Evolutionary conservation across 345 rosid species (phyloP), one percentile per base, ranked within the genome.

Genomic region (Moricandia arvensis): DNA sequence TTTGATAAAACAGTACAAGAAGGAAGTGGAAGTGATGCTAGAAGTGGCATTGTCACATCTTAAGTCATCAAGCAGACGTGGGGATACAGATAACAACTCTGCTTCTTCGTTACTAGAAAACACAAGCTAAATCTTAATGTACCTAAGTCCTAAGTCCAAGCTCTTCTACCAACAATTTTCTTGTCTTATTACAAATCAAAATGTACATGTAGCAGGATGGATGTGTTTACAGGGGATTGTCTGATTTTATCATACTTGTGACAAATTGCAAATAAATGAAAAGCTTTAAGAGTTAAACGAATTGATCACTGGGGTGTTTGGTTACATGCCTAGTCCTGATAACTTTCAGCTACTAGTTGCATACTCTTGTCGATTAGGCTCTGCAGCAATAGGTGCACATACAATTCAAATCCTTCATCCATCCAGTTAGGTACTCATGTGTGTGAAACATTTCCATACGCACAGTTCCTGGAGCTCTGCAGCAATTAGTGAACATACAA

Each of bases 1-100:
- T 81, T 62, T 67, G 18, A 29, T 33, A 17, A 17, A 68, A 21
- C 72, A 90, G 98, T 90, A 88, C 88, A 91, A 94, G 89, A 94
- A 49, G 15, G 55, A 49, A 49, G 24, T 49, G 53, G 98, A 83
- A 37, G 11, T 85, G 82, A 86, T 92, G 93, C 71, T 87, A 54
- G 90, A 86, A 62, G 82, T 79, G 15, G 90, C 92, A 9, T 77
- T 79, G 15, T 65, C 81, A 5, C 76, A 41, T 69, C 66, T 86
- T 59, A 81, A 82, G 81, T 73, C 89, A 54, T 31, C 71, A 54
- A 79, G 17, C 34, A 72, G 41, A 45, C 38, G 6, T 33, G 73
- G 73, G 1, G 67, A 65, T 34, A 7, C 13, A 53, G 64, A 68
- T 24, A 61, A 78, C 33, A 68, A 79, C 43, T 18, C 78, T 30